These are phyloP conservation scores for Phytophthora colocasiae DNA, from an alignment of 352 stramenopile species.

Conservation along the genomic window DNA sequence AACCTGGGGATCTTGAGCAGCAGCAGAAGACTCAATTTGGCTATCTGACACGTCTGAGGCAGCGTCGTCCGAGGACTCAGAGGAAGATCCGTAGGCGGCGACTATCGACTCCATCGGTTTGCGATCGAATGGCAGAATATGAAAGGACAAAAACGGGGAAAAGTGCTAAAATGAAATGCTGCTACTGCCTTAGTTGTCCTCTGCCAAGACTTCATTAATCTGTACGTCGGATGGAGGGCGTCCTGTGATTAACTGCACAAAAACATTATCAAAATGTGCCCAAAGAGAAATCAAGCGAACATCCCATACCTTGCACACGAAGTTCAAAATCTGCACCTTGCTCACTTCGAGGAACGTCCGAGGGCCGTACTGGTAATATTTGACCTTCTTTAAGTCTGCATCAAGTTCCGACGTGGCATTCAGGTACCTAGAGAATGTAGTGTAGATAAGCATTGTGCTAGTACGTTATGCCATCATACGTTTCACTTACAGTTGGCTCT, in stretches of 20 bases:
- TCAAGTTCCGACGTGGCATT: constrained; percentile 75
- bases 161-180: constrained; percentile 5
- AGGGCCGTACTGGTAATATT: constrained; percentile 74
- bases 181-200: constrained; percentile 46
- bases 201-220: constrained; percentile 68
- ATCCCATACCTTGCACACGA: constrained; percentile 81
- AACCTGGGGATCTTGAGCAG: neutral
- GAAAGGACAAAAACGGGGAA: constrained; percentile 30
- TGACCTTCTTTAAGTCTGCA: constrained; percentile 78
- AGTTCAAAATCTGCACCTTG: constrained; percentile 89
- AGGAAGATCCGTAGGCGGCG: constrained; percentile 44
- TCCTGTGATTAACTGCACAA: constrained; percentile 66
- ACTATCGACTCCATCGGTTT: constrained; percentile 50
- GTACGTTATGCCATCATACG: neutral
- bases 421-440: constrained; percentile 57
- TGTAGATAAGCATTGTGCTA: too few species aligned
- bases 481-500: constrained; percentile 71
- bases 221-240: constrained; percentile 72
- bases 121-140: constrained; percentile 8
- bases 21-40: constrained; percentile 12
- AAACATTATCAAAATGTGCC: constrained; percentile 1
- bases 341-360: constrained; percentile 79
- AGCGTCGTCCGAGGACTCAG: constrained; percentile 28
- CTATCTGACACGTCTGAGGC: constrained; percentile 28
- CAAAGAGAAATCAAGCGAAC: neutral